Percentiles rank a stretch among this genome's conserved stretches.
phyloP scores from a whole-genome alignment of 202 grass and related monocot genomes.

The Setaria italica region DNA sequence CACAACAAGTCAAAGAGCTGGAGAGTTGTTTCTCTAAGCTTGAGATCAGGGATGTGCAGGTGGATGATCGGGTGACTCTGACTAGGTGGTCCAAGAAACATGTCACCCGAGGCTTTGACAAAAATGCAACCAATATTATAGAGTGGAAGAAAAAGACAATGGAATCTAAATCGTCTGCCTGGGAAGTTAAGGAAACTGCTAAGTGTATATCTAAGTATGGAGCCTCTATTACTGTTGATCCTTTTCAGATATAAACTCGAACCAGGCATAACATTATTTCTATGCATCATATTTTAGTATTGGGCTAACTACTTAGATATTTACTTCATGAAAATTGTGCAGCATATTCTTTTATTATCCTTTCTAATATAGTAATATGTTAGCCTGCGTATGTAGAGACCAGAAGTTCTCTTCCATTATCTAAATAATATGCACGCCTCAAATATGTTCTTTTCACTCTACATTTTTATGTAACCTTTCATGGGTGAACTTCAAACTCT shows the following conservation, averaged over 20 bases:
- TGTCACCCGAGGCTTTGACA: slow-evolving; percentile 38
- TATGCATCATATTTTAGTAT: slow-evolving; percentile 3
- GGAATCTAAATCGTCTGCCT: slow-evolving; percentile 67
- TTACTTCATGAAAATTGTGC: slow-evolving; percentile 19
- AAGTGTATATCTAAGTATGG: slow-evolving; percentile 69
- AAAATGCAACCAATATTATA: slow-evolving; percentile 60
- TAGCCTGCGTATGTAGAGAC: not conserved
- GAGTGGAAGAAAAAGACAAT: slow-evolving; percentile 77
- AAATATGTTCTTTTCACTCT: slow-evolving; percentile 3
- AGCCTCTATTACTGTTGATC: not conserved
- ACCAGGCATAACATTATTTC: slow-evolving; percentile 20
- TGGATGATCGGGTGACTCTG: slow-evolving; percentile 72
- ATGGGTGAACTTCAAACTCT: not conserved
- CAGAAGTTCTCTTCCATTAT: not conserved
- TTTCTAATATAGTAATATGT: slow-evolving; percentile 16
- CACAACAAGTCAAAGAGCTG: slow-evolving; percentile 53
- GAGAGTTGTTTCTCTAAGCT: slow-evolving; percentile 67
- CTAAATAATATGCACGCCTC: slow-evolving; percentile 16
- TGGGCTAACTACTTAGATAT: too few relatives aligned
- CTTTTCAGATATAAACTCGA: slow-evolving; percentile 1
- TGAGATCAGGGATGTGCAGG: slow-evolving; percentile 64
- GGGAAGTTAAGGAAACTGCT: slow-evolving; percentile 51
- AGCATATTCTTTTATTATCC: not conserved
- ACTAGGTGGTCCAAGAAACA: slow-evolving; percentile 59
- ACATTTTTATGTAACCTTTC: not conserved